Conservation (phyloP, 805 yeast species). For the Starmerella riodocensis region DNA sequence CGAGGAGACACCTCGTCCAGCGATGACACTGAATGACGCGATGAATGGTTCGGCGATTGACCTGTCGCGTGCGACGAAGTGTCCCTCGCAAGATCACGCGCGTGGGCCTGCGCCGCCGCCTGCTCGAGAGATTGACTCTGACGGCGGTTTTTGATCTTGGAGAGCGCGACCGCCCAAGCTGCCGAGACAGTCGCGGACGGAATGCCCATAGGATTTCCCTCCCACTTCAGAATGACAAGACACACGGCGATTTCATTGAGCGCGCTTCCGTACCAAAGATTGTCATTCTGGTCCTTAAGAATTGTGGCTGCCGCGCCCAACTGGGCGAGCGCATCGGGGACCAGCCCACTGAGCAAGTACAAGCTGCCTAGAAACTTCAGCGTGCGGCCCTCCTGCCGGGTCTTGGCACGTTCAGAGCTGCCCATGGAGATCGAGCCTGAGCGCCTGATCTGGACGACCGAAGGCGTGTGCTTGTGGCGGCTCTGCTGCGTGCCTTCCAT, state of each 20-base stretch:
- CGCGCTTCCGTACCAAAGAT: conserved; percentile 78
- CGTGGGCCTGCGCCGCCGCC: not conserved
- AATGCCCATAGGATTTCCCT: conserved; percentile 34
- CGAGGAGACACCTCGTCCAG: conserved; percentile 10
- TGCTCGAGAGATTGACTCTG: too few species aligned
- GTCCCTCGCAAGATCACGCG: not conserved
- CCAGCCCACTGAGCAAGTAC: conserved; percentile 66
- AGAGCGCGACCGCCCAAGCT: conserved; percentile 16
- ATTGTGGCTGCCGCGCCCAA: conserved; percentile 59
- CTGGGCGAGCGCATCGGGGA: conserved; percentile 53
- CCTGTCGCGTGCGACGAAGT: not conserved
- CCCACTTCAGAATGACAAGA: conserved; percentile 43
- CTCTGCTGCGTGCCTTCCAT: not conserved
- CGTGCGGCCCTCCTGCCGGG: conserved; percentile 57
- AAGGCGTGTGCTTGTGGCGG: conserved; percentile 5
- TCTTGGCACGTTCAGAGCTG: conserved; percentile 29
- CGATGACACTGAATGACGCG: not conserved
- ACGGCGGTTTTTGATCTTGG: not conserved
- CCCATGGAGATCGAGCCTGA: conserved; percentile 26
- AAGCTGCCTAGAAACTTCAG: conserved; percentile 64
- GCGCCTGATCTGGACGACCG: conserved; percentile 18
- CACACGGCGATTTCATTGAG: conserved; percentile 70
- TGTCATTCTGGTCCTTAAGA: conserved; percentile 53
- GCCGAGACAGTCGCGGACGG: conserved; percentile 24
- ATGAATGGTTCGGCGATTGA: not conserved